These are phyloP conservation scores for Trametopsis cervina DNA, from an alignment of 768 basidiomycete genomes.

Conservation along the genomic window DNA sequence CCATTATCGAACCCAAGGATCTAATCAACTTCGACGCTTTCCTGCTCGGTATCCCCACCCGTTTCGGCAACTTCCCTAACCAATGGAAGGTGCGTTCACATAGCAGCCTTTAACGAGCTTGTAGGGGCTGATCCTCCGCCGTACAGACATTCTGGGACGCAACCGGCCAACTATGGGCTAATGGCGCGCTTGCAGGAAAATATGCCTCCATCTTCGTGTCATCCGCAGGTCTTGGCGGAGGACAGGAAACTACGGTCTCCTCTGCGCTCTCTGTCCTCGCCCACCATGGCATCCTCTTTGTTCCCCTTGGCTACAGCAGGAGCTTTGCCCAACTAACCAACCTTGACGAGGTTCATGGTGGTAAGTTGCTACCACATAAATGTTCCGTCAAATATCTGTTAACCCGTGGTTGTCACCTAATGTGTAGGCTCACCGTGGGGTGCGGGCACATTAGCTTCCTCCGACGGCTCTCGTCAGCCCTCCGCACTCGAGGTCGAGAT, in stretches of 20 bases:
- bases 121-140: neutral
- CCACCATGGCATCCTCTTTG: conserved; percentile 49
- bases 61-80: conserved; percentile 75
- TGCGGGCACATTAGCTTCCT: conserved; percentile 54
- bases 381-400: no score
- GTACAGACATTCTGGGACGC: conserved; percentile 67
- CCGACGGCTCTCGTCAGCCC: conserved; percentile 52
- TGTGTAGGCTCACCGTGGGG: conserved; percentile 66
- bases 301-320: conserved; percentile 46
- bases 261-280: conserved; percentile 38
- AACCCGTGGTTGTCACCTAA: neutral
- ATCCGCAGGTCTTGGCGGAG: conserved; percentile 65
- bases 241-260: conserved; percentile 45
- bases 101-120: neutral
- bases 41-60: conserved; percentile 73
- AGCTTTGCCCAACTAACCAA: conserved; percentile 32
- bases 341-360: conserved; percentile 39
- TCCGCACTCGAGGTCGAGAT: conserved; percentile 49
- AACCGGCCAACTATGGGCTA: conserved; percentile 61
- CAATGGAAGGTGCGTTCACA: conserved; percentile 61
- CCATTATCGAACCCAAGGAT: conserved; percentile 50
- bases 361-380: conserved; percentile 17
- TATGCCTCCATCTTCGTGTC: conserved; percentile 73
- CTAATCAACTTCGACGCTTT: conserved; percentile 67
- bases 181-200: conserved; percentile 63